Percentiles rank a stretch among this genome's conserved stretches.
These are phyloP conservation scores for Penium margaritaceum DNA, from an alignment of 139 green algal genomes.

Conservation along the genomic window DNA sequence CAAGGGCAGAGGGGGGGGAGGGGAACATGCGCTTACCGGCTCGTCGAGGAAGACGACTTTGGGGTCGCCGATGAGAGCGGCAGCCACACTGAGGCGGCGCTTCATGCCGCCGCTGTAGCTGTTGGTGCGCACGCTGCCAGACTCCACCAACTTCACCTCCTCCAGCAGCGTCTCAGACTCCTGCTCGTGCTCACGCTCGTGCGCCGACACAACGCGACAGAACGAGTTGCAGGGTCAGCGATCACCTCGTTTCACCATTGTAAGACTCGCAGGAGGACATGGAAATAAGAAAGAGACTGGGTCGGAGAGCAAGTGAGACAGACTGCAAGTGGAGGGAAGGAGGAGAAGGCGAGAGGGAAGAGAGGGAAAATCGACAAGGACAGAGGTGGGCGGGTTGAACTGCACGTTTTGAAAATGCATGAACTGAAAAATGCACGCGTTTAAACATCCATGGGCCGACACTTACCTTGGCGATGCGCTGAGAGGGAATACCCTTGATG, in stretches of 20 bases:
- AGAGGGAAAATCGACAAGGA: conserved; percentile 13
- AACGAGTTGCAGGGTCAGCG: no score
- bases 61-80: conserved; percentile 82
- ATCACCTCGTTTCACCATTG: no score
- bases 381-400: not conserved
- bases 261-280: no score
- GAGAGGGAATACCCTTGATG: conserved; percentile 67
- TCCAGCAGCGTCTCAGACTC: conserved; percentile 36
- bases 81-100: conserved; percentile 61
- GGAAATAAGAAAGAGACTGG: no score
- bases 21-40: conserved; percentile 71
- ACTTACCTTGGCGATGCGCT: not conserved
- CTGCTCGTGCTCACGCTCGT: no score
- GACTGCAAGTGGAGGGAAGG: conserved; percentile 81
- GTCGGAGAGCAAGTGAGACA: no score
- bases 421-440: no score
- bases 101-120: conserved; percentile 46
- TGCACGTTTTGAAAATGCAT: not conserved
- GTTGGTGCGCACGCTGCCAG: conserved; percentile 15
- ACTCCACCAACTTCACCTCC: conserved; percentile 36
- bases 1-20: no score
- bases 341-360: conserved; percentile 2
- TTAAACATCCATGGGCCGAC: not conserved
- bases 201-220: no score
- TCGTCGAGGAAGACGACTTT: conserved; percentile 86